Conservation (phyloP, 768 basidiomycete genomes). For the Kondoa subrosea region DNA sequence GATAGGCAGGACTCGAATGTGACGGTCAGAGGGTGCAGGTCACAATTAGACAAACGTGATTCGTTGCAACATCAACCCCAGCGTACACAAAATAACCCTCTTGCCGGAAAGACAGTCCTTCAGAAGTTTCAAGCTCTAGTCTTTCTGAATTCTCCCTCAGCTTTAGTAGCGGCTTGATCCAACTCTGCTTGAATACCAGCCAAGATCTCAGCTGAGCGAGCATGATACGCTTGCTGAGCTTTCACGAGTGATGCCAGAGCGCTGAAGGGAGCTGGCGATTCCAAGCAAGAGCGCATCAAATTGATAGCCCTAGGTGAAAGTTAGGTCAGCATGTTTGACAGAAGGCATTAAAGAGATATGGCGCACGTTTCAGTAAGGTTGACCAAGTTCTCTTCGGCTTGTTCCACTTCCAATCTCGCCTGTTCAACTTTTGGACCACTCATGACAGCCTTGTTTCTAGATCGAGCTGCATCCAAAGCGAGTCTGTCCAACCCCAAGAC, state of each 20-base stretch:
- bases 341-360: slow-evolving; percentile 32
- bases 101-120: too few species aligned
- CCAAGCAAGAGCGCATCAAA: slow-evolving; percentile 50
- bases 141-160: slow-evolving; percentile 81
- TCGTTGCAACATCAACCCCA: too few species aligned
- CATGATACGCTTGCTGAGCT: slow-evolving; percentile 43
- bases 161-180: slow-evolving; percentile 77
- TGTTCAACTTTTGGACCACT: slow-evolving; percentile 58
- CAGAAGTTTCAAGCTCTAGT: slow-evolving; percentile 6
- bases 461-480: slow-evolving; percentile 81
- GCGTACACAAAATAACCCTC: too few species aligned
- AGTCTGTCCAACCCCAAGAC: slow-evolving; percentile 70
- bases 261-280: slow-evolving; percentile 91
- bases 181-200: slow-evolving; percentile 75
- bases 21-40: too few species aligned
- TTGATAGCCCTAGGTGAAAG: slow-evolving; percentile 23
- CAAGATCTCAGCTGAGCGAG: slow-evolving; percentile 50
- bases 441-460: slow-evolving; percentile 42
- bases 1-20: too few species aligned
- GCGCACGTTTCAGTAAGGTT: slow-evolving; percentile 97
- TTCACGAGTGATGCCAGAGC: slow-evolving; percentile 81
- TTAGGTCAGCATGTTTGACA: slow-evolving; percentile 34
- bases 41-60: too few species aligned
- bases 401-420: slow-evolving; percentile 42
- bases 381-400: slow-evolving; percentile 65